phyloP scores from a whole-genome alignment of 257 asterid species.

The Solanum pimpinellifolium region DNA sequence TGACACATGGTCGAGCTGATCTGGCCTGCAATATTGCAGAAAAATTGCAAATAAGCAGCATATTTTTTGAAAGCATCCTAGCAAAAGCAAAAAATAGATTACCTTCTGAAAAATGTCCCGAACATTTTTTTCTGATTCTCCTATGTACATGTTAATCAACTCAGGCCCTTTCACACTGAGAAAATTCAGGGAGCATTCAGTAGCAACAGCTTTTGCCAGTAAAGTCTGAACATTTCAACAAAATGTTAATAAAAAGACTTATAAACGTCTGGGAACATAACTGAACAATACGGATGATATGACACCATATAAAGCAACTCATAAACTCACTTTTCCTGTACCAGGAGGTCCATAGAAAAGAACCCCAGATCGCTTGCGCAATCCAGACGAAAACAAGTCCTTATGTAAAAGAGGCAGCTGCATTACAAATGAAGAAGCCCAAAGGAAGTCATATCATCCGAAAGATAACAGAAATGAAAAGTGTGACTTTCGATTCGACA shows the following conservation, averaged over 20 bases:
- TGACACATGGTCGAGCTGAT: constrained; percentile 96
- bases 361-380: constrained; percentile 96
- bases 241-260: background rate
- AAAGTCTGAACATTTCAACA: constrained; percentile 56
- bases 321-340: constrained; percentile 77
- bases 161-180: constrained; percentile 98
- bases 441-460: background rate
- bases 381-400: constrained; percentile 92
- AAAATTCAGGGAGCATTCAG: constrained; percentile 94
- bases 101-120: constrained; percentile 97
- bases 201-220: constrained; percentile 97
- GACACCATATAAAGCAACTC: background rate
- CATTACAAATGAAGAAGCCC: constrained; percentile 13
- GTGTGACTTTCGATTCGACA: background rate
- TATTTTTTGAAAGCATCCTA: background rate
- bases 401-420: constrained; percentile 96
- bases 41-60: background rate
- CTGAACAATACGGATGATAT: background rate
- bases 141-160: constrained; percentile 96
- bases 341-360: constrained; percentile 99
- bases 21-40: constrained; percentile 56
- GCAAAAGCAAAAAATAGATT: background rate
- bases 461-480: background rate
- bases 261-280: background rate
- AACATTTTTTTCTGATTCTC: constrained; percentile 92